A percentile compares a stretch with the other conserved stretches of the same genome.
Conservation (phyloP, 192 early-diverging fungal species). For the Jimgerdemannia lactiflua region DNA sequence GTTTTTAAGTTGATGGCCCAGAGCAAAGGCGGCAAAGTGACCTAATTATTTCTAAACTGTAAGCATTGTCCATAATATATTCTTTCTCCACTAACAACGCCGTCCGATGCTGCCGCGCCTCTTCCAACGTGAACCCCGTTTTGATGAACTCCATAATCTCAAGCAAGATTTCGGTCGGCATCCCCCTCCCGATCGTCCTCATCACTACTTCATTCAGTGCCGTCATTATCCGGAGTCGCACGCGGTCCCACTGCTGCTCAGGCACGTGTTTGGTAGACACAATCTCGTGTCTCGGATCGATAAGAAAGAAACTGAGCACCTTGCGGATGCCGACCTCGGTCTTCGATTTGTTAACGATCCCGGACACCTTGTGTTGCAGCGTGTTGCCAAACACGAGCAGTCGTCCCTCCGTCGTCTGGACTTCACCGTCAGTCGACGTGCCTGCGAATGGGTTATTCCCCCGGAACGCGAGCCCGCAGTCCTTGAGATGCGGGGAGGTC, state of each 20-base stretch:
- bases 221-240: slow-evolving; percentile 6
- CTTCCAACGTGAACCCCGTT: neutral
- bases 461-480: slow-evolving; percentile 51
- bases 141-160: neutral
- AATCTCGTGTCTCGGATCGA: slow-evolving; percentile 50
- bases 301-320: too few species aligned
- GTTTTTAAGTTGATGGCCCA: too few species aligned
- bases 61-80: too few species aligned
- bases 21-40: too few species aligned
- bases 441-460: too few species aligned
- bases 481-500: slow-evolving; percentile 68
- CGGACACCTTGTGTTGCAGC: slow-evolving; percentile 6
- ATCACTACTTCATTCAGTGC: neutral
- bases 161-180: slow-evolving; percentile 23
- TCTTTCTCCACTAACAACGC: too few species aligned
- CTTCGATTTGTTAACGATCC: slow-evolving; percentile 51
- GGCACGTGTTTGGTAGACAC: slow-evolving; percentile 34
- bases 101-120: too few species aligned
- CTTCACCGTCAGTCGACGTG: too few species aligned
- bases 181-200: slow-evolving; percentile 20
- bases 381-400: slow-evolving; percentile 70
- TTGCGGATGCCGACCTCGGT: slow-evolving; percentile 22
- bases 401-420: slow-evolving; percentile 46
- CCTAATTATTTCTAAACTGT: too few species aligned
- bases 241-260: slow-evolving; percentile 14